phyloP scores from a whole-genome alignment of 2,329 filamentous ascomycete genomes.

The Monosporascus sp. region DNA sequence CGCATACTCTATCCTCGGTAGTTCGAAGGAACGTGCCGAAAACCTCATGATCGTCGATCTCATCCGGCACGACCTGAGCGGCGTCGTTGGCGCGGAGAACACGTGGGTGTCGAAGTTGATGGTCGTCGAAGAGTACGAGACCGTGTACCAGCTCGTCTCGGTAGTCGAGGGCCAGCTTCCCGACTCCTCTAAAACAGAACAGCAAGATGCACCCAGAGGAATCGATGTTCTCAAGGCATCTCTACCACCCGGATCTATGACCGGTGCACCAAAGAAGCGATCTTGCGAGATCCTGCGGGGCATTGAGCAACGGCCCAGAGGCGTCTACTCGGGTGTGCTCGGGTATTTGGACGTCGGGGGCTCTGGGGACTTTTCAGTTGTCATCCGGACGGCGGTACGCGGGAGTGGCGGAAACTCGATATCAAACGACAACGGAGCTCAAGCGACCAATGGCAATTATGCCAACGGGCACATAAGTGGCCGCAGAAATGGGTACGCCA shows the following conservation, averaged over 20 bases:
- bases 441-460: neutral
- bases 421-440: neutral
- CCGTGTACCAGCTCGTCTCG: conserved; percentile 66
- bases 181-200: conserved; percentile 15
- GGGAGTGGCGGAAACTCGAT: conserved; percentile 3
- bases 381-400: conserved; percentile 61
- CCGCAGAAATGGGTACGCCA: neutral
- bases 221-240: conserved; percentile 56
- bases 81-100: conserved; percentile 53
- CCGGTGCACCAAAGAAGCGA: conserved; percentile 68
- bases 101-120: conserved; percentile 61
- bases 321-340: conserved; percentile 64
- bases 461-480: neutral
- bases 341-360: conserved; percentile 68
- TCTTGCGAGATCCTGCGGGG: conserved; percentile 60
- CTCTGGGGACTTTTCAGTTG: conserved; percentile 64
- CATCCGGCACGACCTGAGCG: conserved; percentile 66
- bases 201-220: conserved; percentile 25
- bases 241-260: conserved; percentile 70
- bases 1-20: conserved; percentile 52
- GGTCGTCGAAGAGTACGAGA: conserved; percentile 65
- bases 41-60: conserved; percentile 77
- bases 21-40: conserved; percentile 66
- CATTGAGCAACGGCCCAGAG: conserved; percentile 50
- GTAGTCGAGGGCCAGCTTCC: conserved; percentile 49